Conservation (phyloP, 495 filamentous ascomycete genomes). For the Penicillium coprophilum region DNA sequence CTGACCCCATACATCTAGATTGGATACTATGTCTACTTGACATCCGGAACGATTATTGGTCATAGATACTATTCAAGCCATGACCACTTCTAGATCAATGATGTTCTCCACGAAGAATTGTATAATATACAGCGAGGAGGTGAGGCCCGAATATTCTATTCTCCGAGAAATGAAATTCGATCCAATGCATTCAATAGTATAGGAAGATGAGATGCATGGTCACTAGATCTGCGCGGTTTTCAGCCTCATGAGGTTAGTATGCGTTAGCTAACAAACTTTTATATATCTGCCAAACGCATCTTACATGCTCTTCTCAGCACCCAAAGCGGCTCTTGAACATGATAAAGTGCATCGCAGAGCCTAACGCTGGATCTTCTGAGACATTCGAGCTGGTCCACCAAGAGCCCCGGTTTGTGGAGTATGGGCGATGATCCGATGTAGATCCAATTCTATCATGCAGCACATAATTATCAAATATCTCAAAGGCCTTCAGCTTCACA, state of each 20-base stretch:
- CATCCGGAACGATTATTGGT: background rate
- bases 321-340: background rate
- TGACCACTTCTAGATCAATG: background rate
- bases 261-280: background rate
- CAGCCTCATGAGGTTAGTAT: background rate
- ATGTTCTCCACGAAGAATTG: background rate
- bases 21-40: background rate
- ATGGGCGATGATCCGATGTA: constrained; percentile 10
- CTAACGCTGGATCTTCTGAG: background rate
- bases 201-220: background rate
- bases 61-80: background rate
- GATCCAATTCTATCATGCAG: constrained; percentile 9
- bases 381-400: constrained; percentile 7
- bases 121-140: background rate
- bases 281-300: background rate
- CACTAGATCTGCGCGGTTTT: background rate
- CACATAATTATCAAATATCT: background rate
- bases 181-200: background rate
- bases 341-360: background rate
- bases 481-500: background rate
- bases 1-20: background rate
- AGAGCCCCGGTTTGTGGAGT: constrained; percentile 5
- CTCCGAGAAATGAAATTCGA: background rate
- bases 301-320: background rate
- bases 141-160: background rate